A percentile compares a stretch with the other conserved stretches of the same genome.
Evolutionary conservation across 805 yeast genomes (phyloP).

Genomic region (Groenewaldozyma salmanticensis): DNA sequence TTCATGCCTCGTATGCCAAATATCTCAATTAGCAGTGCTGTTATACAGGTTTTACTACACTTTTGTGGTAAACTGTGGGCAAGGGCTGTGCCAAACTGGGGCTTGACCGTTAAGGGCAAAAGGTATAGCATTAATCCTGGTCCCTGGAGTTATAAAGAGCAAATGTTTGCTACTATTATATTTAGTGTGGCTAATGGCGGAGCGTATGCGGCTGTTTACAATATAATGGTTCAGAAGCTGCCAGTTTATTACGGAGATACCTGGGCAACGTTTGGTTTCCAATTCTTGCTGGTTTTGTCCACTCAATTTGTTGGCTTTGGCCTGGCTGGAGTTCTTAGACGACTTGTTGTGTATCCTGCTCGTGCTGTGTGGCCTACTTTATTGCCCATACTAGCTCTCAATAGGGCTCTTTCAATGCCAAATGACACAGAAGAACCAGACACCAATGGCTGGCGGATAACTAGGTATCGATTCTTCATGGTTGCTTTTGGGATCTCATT

Average conservation of each 20-base stretch:
- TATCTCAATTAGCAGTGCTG: slow-evolving; percentile 38
- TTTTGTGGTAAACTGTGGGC: slow-evolving; percentile 37
- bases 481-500: slow-evolving; percentile 32
- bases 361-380: slow-evolving; percentile 56
- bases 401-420: slow-evolving; percentile 32
- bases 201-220: slow-evolving; percentile 17
- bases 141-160: slow-evolving; percentile 57
- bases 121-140: slow-evolving; percentile 47
- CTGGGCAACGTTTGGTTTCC: slow-evolving; percentile 31
- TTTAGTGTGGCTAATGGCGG: slow-evolving; percentile 20
- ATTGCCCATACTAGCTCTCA: slow-evolving; percentile 47
- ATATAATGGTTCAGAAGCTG: slow-evolving; percentile 23
- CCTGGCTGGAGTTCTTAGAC: slow-evolving; percentile 50
- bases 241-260: slow-evolving; percentile 22
- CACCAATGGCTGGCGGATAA: slow-evolving; percentile 40
- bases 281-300: slow-evolving; percentile 41
- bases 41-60: slow-evolving; percentile 46
- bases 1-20: slow-evolving; percentile 47
- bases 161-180: slow-evolving; percentile 46
- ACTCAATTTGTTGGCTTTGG: slow-evolving; percentile 61
- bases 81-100: slow-evolving; percentile 33
- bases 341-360: slow-evolving; percentile 50
- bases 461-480: slow-evolving; percentile 36
- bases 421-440: slow-evolving; percentile 14
- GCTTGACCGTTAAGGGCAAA: slow-evolving; percentile 31